phyloP scores from a whole-genome alignment of 805 yeast species.

The Hermanozyma aechmeae region DNA sequence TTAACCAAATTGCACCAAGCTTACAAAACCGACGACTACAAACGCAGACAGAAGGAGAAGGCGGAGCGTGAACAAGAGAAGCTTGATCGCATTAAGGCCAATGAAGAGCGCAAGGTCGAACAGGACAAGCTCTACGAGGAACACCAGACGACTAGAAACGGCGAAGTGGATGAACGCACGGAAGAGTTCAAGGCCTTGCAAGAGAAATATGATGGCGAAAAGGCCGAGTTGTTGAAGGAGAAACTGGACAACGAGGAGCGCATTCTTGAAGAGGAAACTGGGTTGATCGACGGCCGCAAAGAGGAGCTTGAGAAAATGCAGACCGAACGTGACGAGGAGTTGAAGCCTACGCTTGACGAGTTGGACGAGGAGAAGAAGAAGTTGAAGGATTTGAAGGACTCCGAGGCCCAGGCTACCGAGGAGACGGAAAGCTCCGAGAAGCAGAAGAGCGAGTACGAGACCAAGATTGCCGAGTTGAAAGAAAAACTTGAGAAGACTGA shows the following conservation, averaged over 20 bases:
- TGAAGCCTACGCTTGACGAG: slow-evolving; percentile 48
- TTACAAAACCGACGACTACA: slow-evolving; percentile 9
- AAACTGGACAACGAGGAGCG: slow-evolving; percentile 38
- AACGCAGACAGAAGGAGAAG: slow-evolving; percentile 20
- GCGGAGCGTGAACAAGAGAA: slow-evolving; percentile 27
- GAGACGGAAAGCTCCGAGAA: slow-evolving; percentile 36
- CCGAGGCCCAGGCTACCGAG: slow-evolving; percentile 36
- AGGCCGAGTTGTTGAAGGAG: slow-evolving; percentile 34
- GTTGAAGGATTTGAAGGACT: slow-evolving; percentile 38
- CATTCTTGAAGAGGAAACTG: slow-evolving; percentile 34
- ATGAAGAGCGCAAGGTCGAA: slow-evolving; percentile 21
- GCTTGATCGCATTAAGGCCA: slow-evolving; percentile 20
- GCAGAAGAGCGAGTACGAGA: slow-evolving; percentile 35
- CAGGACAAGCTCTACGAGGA: slow-evolving; percentile 20
- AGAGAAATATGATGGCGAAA: slow-evolving; percentile 28
- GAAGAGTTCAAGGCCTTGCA: slow-evolving; percentile 26
- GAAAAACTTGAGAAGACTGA: slow-evolving; percentile 35
- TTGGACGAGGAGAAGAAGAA: slow-evolving; percentile 40
- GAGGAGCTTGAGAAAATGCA: slow-evolving; percentile 40
- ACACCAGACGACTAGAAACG: slow-evolving; percentile 20
- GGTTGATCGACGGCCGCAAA: slow-evolving; percentile 35
- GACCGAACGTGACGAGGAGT: slow-evolving; percentile 41
- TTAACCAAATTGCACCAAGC: slow-evolving; percentile 21
- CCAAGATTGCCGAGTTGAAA: slow-evolving; percentile 34
- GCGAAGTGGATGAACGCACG: slow-evolving; percentile 19